Evolutionary conservation across 164 flowering plant species (phyloP), one percentile per base, ranked within the genome.

Genomic region (Akebia trifoliata): DNA sequence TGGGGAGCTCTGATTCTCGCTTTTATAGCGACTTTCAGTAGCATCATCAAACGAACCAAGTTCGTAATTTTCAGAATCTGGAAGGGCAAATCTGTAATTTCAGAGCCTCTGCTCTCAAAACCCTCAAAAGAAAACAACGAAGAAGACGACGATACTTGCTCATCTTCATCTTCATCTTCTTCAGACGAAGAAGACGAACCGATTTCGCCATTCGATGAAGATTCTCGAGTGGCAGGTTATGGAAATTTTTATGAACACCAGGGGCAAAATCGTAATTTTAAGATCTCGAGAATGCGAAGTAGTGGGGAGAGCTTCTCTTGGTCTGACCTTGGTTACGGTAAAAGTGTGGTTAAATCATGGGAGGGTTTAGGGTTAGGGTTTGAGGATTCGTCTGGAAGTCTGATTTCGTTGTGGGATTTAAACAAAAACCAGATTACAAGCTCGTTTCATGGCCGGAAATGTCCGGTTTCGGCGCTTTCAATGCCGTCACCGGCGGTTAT

Each of bases 301-400:
- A n/a, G 60, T 21, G 69, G n/a, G n/a, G n/a, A 64, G 8, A 24
- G 48, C 8, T 73, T 78, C 40, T 73, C 84, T 3, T 75, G 77
- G 79, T 50, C 81, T 24, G 90, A 80, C 0, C 70, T 80, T 37
- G 52, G 73, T 6, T 42, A 40, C 36, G 80, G 86, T 7, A 79
- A 67, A 34, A 78, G 71, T 54, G 88, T 86, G 10, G 97, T 90
- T 12, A 90, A 83, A 69, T 69, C 87, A 0, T 90, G 95, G 96
- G 89, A 87, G 21, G 78, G 76, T 24, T 62, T 77, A 2, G 81
- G 76, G 4, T 63, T 76, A 6, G 75, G 64, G 12, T 28, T 73
- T 8, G 75, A 76, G 11, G 12, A 38, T 31, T 38, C 68, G 0
- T 37, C 66, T 2, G 45, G 50, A 6, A 71, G 66, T 34, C 50